Conservation (phyloP, 2,329 filamentous ascomycete species). For the Penicillium sp. region DNA sequence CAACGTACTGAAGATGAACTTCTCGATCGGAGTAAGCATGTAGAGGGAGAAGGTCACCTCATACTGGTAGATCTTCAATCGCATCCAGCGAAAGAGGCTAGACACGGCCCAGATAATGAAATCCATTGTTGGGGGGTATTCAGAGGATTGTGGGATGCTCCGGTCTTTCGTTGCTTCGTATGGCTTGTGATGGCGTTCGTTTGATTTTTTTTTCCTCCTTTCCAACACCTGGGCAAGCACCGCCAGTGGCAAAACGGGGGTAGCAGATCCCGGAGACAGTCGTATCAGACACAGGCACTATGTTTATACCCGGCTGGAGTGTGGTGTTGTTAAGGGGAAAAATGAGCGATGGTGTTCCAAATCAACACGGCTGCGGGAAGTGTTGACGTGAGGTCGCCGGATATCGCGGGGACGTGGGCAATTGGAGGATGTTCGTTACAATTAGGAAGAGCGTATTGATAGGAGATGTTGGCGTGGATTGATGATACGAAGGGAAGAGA, state of each 20-base stretch:
- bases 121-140: constrained; percentile 22
- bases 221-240: background rate
- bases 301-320: background rate
- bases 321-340: background rate
- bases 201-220: background rate
- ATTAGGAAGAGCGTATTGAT: background rate
- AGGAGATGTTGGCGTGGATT: background rate
- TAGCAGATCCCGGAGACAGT: background rate
- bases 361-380: background rate
- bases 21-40: constrained; percentile 95
- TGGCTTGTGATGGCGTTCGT: background rate
- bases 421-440: background rate
- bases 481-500: background rate
- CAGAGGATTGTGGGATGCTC: background rate
- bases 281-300: background rate
- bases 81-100: constrained; percentile 74
- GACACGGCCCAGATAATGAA: constrained; percentile 42
- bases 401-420: background rate
- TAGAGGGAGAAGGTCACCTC: constrained; percentile 96
- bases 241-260: too few species aligned
- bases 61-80: constrained; percentile 95
- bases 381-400: background rate
- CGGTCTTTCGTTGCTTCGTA: background rate
- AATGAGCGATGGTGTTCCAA: background rate
- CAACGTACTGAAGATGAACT: constrained; percentile 89